These are phyloP conservation scores for Cubamyces lactineus DNA, from an alignment of 768 basidiomycete genomes.

Conservation along the genomic window DNA sequence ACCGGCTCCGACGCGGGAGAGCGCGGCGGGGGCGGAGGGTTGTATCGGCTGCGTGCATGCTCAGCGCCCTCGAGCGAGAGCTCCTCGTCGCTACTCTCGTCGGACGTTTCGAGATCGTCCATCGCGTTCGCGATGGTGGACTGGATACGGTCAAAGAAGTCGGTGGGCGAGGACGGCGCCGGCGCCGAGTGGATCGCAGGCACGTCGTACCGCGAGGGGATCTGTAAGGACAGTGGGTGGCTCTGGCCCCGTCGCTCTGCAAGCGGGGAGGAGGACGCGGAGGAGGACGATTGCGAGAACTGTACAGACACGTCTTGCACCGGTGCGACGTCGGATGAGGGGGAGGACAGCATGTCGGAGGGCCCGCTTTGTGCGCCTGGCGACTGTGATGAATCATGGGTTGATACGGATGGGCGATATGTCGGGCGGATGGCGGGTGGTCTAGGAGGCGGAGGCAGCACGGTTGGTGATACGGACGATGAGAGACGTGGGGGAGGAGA, in stretches of 20 bases:
- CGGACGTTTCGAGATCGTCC: constrained; percentile 70
- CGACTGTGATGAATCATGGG: constrained; percentile 15
- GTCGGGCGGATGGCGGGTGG: constrained; percentile 27
- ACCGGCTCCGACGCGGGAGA: constrained; percentile 4
- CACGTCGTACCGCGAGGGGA: constrained; percentile 48
- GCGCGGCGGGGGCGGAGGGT: constrained; percentile 18
- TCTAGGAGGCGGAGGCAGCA: constrained; percentile 58
- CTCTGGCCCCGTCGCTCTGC: constrained; percentile 30
- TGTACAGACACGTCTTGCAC: constrained; percentile 17
- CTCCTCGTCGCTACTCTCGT: constrained; percentile 41
- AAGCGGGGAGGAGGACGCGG: constrained; percentile 16
- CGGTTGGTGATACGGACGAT: constrained; percentile 58
- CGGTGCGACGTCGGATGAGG: constrained; percentile 10
- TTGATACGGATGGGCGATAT: constrained; percentile 31
- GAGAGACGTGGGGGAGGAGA: constrained; percentile 68
- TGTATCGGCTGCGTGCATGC: constrained; percentile 19
- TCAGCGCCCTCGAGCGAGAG: constrained; percentile 20
- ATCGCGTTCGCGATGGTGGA: constrained; percentile 62
- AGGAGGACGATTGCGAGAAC: constrained; percentile 11
- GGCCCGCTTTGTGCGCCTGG: constrained; percentile 8
- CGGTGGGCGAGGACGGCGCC: constrained; percentile 63
- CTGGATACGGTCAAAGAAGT: constrained; percentile 79
- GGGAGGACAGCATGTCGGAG: constrained; percentile 8
- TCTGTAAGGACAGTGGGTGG: constrained; percentile 34
- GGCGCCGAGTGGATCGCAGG: constrained; percentile 62